phyloP scores from a whole-genome alignment of 495 filamentous ascomycete genomes.

The Durotheca rogersii region DNA sequence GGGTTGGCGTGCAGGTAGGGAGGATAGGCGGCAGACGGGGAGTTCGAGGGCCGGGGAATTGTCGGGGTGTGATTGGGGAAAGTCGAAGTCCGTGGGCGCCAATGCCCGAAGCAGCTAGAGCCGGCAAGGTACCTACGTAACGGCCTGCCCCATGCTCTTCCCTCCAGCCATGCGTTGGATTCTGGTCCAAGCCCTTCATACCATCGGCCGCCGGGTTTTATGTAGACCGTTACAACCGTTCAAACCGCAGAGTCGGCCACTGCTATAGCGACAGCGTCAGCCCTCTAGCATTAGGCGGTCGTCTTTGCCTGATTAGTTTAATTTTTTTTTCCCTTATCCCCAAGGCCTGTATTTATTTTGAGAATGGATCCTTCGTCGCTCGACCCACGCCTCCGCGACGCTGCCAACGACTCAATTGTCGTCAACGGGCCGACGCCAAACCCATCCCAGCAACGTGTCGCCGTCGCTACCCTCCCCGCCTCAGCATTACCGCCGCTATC shows the following conservation, averaged over 20 bases:
- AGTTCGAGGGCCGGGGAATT: not conserved
- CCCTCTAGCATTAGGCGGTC: constrained; percentile 16
- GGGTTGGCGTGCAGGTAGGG: not conserved
- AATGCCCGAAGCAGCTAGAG: not conserved
- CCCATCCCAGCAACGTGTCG: not conserved
- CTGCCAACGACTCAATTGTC: constrained; percentile 31
- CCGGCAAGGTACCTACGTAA: not conserved
- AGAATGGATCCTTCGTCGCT: constrained; percentile 33
- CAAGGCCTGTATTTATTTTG: not conserved
- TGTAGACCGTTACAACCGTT: constrained; percentile 33
- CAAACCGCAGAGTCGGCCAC: constrained; percentile 30
- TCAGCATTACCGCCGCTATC: not conserved
- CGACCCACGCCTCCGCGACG: constrained; percentile 32
- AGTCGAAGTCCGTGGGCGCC: not conserved
- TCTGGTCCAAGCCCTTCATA: constrained; percentile 1
- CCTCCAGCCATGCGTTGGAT: not conserved
- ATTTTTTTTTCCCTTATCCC: not conserved
- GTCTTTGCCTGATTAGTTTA: constrained; percentile 15
- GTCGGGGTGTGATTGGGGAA: not conserved
- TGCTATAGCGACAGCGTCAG: constrained; percentile 25
- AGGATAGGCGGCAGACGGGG: not conserved
- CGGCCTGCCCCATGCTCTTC: not conserved
- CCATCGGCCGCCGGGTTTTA: constrained; percentile 32
- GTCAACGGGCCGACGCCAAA: constrained; percentile 19
- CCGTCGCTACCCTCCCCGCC: constrained; percentile 5